Conservation (phyloP, 495 filamentous ascomycete genomes). For the Ascodesmis nigricans region DNA sequence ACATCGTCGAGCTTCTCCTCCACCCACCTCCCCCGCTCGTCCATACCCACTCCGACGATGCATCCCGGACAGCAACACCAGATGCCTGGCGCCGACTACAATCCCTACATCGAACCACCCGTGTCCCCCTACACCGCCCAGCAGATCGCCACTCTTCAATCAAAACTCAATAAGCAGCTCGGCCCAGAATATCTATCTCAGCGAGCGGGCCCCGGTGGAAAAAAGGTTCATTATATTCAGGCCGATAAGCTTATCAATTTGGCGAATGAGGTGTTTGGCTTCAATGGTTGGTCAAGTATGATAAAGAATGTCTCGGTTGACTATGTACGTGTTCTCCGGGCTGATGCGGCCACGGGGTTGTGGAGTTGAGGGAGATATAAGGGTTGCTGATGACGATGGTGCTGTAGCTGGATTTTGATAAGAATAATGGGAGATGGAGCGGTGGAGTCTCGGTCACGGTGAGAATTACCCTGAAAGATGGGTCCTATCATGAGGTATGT, state of each 20-base stretch:
- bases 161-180: constrained; percentile 73
- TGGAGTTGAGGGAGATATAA: too few species aligned
- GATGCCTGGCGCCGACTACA: background rate
- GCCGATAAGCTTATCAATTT: constrained; percentile 89
- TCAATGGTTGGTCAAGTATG: constrained; percentile 90
- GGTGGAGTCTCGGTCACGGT: constrained; percentile 74
- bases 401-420: constrained; percentile 51
- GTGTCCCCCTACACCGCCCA: constrained; percentile 44
- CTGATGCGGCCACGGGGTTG: too few species aligned
- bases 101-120: background rate
- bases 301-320: constrained; percentile 81
- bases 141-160: constrained; percentile 74
- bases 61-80: constrained; percentile 3
- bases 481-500: constrained; percentile 60
- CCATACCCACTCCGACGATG: too few species aligned
- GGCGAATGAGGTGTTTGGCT: constrained; percentile 94
- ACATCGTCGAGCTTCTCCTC: too few species aligned
- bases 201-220: constrained; percentile 53
- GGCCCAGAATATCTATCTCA: constrained; percentile 89
- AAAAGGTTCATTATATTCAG: constrained; percentile 73
- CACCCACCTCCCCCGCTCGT: too few species aligned
- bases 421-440: constrained; percentile 42
- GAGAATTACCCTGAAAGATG: constrained; percentile 70
- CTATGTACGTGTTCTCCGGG: constrained; percentile 37
- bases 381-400: too few species aligned